Evolutionary conservation across 2,329 filamentous ascomycete genomes (phyloP).

Genomic region (Aspergillus bombycis): DNA sequence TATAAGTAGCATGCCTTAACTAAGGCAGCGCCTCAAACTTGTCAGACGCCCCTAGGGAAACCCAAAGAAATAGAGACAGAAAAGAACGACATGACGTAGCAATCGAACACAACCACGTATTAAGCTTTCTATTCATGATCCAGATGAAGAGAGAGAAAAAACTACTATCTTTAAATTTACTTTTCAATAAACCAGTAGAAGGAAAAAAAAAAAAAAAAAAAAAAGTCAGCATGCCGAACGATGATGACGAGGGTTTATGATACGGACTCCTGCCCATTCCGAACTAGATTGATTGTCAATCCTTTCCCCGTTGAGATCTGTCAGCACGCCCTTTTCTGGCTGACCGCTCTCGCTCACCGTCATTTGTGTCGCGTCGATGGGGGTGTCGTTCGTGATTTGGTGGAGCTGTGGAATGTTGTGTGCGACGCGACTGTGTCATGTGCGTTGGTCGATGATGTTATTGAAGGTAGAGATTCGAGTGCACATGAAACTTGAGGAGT

Average conservation of each 20-base stretch:
- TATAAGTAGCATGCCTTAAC: neutral
- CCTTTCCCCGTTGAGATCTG: neutral
- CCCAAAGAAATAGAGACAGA: neutral
- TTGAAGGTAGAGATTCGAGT: neutral
- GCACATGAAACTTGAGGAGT: neutral
- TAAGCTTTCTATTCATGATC: neutral
- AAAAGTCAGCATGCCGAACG: neutral
- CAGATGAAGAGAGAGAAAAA: neutral
- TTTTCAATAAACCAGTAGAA: neutral
- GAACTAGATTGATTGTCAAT: neutral
- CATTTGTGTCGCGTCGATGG: neutral
- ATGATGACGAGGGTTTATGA: neutral
- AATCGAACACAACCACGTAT: neutral
- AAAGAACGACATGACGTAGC: neutral
- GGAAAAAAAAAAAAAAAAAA: neutral
- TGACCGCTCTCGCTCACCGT: constrained; percentile 2
- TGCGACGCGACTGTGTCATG: neutral
- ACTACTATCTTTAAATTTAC: too few relatives aligned
- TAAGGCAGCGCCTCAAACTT: neutral
- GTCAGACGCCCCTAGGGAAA: neutral
- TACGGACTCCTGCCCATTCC: neutral
- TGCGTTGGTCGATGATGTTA: constrained; percentile 1
- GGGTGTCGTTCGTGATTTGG: neutral
- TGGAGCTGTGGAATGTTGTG: constrained; percentile 3
- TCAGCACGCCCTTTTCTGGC: neutral